A percentile compares a stretch with the other conserved stretches of the same genome.
Conservation (phyloP, 371 early-diverging fungal species). For the Sporodiniella umbellata region DNA sequence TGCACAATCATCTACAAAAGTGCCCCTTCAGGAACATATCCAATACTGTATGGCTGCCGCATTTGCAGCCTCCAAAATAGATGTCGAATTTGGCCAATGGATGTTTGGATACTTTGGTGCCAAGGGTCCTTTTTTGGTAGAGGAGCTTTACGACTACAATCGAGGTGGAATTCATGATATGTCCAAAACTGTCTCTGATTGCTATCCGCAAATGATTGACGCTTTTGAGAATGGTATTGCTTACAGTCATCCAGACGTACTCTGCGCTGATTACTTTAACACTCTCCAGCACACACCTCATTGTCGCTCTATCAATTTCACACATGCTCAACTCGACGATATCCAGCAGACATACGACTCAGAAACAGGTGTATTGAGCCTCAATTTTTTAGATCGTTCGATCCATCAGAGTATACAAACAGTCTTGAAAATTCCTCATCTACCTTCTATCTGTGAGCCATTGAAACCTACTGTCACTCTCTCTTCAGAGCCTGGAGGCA, state of each 20-base stretch:
- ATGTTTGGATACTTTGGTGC: slow-evolving; percentile 48
- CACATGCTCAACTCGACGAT: too few relatives aligned
- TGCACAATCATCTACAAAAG: slow-evolving; percentile 1
- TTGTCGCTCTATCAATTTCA: too few relatives aligned
- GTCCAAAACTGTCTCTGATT: slow-evolving; percentile 59
- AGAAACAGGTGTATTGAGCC: slow-evolving; percentile 13
- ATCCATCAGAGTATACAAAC: background rate
- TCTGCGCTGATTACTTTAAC: slow-evolving; percentile 39
- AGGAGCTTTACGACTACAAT: slow-evolving; percentile 67
- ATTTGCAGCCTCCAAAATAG: slow-evolving; percentile 65
- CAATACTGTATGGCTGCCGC: slow-evolving; percentile 61
- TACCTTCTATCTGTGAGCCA: slow-evolving; percentile 2
- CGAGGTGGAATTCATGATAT: slow-evolving; percentile 72
- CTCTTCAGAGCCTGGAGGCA: slow-evolving; percentile 50
- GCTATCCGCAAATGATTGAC: slow-evolving; percentile 53
- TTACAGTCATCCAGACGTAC: slow-evolving; percentile 11
- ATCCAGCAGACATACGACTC: slow-evolving; percentile 12
- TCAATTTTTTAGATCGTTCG: slow-evolving; percentile 7
- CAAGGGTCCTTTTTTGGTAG: slow-evolving; percentile 68
- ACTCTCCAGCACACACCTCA: background rate
- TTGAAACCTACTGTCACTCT: slow-evolving; percentile 34
- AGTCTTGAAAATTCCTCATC: background rate
- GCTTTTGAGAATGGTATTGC: slow-evolving; percentile 45
- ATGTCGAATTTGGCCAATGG: slow-evolving; percentile 40
- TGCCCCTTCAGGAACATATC: slow-evolving; percentile 37